Conservation (phyloP, 2,329 filamentous ascomycete species). For the Davidsoniella neocaledoniae region DNA sequence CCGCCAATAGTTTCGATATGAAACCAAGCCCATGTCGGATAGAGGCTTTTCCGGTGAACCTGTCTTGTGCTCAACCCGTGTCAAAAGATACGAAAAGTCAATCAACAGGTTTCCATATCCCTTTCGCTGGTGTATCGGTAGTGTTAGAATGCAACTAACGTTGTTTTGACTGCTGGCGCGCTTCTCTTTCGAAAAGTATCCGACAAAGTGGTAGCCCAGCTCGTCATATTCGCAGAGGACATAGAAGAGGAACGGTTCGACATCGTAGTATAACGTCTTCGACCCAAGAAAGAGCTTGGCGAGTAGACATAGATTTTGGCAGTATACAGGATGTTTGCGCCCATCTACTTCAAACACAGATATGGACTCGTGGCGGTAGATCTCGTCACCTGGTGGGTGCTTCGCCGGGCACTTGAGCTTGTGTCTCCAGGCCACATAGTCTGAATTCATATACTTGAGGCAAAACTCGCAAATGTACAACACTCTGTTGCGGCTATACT, state of each 20-base stretch:
- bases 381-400: constrained; percentile 92
- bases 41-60: constrained; percentile 94
- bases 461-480: constrained; percentile 99
- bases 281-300: constrained; percentile 97
- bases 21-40: constrained; percentile 94
- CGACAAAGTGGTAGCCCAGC: constrained; percentile 85
- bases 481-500: constrained; percentile 90
- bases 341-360: constrained; percentile 98
- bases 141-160: constrained; percentile 87
- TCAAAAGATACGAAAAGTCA: constrained; percentile 94
- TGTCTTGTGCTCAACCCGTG: constrained; percentile 79
- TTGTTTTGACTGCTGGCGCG: constrained; percentile 89
- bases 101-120: constrained; percentile 94
- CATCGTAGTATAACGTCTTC: constrained; percentile 95
- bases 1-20: constrained; percentile 95
- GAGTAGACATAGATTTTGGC: constrained; percentile 87
- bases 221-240: constrained; percentile 91
- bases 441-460: constrained; percentile 98
- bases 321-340: constrained; percentile 94
- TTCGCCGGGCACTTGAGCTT: constrained; percentile 95
- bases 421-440: constrained; percentile 94
- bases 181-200: constrained; percentile 99
- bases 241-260: constrained; percentile 93
- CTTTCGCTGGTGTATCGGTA: constrained; percentile 93
- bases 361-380: constrained; percentile 78